Evolutionary conservation across 176 grass and related monocot genomes (phyloP).

Genomic region (Oryza longistaminata): DNA sequence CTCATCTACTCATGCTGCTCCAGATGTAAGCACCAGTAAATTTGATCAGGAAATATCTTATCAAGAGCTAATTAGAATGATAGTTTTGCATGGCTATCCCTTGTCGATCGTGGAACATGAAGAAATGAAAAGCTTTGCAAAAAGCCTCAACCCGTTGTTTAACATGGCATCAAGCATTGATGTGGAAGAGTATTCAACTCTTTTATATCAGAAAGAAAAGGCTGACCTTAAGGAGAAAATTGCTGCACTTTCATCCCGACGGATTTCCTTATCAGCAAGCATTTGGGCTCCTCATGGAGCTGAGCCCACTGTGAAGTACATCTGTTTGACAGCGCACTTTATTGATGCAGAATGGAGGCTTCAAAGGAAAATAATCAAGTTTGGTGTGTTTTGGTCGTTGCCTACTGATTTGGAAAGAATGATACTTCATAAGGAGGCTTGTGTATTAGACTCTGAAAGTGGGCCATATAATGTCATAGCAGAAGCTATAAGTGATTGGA

Average conservation of each 20-base stretch:
- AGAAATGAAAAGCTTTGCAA: conserved; percentile 59
- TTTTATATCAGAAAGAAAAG: conserved; percentile 59
- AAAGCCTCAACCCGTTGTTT: conserved; percentile 49
- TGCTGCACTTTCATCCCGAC: conserved; percentile 27
- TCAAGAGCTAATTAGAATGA: conserved; percentile 48
- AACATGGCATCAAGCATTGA: conserved; percentile 54
- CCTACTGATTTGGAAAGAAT: conserved; percentile 51
- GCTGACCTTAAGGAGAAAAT: conserved; percentile 59
- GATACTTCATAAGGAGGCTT: conserved; percentile 45
- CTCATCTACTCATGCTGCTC: conserved; percentile 10
- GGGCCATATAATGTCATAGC: conserved; percentile 50
- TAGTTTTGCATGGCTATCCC: conserved; percentile 55
- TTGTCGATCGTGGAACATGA: conserved; percentile 56
- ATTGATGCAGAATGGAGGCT: conserved; percentile 54
- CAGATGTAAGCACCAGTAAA: conserved; percentile 31
- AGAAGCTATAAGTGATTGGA: conserved; percentile 60
- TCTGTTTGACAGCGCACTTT: conserved; percentile 50
- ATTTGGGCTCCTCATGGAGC: conserved; percentile 42
- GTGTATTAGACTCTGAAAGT: conserved; percentile 37
- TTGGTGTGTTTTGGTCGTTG: conserved; percentile 48
- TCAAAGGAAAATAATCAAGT: conserved; percentile 57
- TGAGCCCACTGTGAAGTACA: conserved; percentile 47
- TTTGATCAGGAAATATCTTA: conserved; percentile 50
- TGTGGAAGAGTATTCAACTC: conserved; percentile 53
- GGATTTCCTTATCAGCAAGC: conserved; percentile 55